Evolutionary conservation across 2,329 filamentous ascomycete species (phyloP), one percentile per base, ranked within the genome.

Genomic region (Aspergillus sp.): DNA sequence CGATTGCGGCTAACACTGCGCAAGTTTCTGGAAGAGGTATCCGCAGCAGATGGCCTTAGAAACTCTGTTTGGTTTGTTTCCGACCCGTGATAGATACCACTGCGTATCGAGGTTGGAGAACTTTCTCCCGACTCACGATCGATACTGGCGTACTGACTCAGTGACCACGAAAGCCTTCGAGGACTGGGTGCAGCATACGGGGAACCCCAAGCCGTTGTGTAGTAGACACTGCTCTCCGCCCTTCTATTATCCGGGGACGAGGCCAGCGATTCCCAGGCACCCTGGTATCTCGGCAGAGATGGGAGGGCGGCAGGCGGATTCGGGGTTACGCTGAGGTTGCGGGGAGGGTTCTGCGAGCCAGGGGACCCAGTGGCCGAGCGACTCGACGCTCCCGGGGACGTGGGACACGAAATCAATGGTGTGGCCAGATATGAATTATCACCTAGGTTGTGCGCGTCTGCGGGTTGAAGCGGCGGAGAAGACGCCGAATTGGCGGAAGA

Each of bases 171-270:
- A 26, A 68, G 53, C 52, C 62, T 60, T 40, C 68, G 64, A 40
- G 69, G 65, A 52, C 70, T 85, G 9, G 76, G 72, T 33, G 84
- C 77, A 43, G 86, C 83, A 69, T 95, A 95, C 19, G 90, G 90
- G 42, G 90, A 95, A 44, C 90, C 90, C 90, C 90, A 95, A 64
- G 85, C 90, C 39, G 89, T 85, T 37, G 88, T 93, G 60, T 80
- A 80, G 61, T 78, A 80, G 37, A 73, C 64, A 50, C 70, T 73
- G 46, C 72, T 75, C 50, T 75, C 73, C 36, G 69, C 68, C 52
- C 64, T 61, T 37, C 59, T 64, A 50, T 69, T 66, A 32, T 67
- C 63, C 31, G 67, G 64, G 12, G 69, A 70, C 30, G 67, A 62
- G n/a, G 61, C 57, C 30, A 58, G 53, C 11, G 66, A 67, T 39